These are phyloP conservation scores for Rhizopus microsporus DNA, from an alignment of 371 early-diverging fungal genomes.

Conservation along the genomic window DNA sequence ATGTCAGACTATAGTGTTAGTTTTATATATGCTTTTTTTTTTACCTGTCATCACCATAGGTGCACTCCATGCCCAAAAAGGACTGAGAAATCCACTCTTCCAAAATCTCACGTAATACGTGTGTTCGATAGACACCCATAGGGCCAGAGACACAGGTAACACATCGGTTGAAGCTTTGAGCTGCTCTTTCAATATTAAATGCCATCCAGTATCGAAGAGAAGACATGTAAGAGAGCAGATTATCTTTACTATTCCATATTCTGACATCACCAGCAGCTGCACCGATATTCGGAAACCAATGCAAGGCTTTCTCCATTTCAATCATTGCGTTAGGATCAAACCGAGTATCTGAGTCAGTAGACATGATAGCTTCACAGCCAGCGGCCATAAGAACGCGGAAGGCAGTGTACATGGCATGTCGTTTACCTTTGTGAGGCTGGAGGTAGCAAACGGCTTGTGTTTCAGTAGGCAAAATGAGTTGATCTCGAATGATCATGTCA, in stretches of 20 bases:
- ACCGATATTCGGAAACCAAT: slow-evolving; percentile 55
- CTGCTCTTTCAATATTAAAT: slow-evolving; percentile 70
- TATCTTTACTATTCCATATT: slow-evolving; percentile 59
- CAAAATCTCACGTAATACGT: slow-evolving; percentile 53
- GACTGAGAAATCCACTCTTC: slow-evolving; percentile 62
- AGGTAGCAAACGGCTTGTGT: slow-evolving; percentile 53
- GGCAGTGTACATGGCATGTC: slow-evolving; percentile 69
- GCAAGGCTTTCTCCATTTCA: slow-evolving; percentile 54
- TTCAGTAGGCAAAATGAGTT: slow-evolving; percentile 36
- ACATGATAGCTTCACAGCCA: slow-evolving; percentile 60
- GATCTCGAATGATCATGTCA: slow-evolving; percentile 19
- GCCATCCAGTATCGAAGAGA: slow-evolving; percentile 72
- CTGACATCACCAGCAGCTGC: slow-evolving; percentile 69
- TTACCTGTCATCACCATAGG: slow-evolving; percentile 69
- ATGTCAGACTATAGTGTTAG: neutral
- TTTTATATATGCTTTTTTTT: neutral
- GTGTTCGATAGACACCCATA: slow-evolving; percentile 61
- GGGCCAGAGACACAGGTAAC: slow-evolving; percentile 75
- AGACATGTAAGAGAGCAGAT: slow-evolving; percentile 59
- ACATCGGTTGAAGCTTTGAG: slow-evolving; percentile 62
- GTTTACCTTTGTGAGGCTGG: slow-evolving; percentile 64
- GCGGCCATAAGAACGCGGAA: slow-evolving; percentile 56
- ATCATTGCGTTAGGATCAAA: slow-evolving; percentile 55
- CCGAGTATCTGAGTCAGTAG: slow-evolving; percentile 68
- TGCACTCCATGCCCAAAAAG: slow-evolving; percentile 64